Percentiles rank a stretch among this genome's conserved stretches.
These are phyloP conservation scores for Isabelozyma pseudorhagii DNA, from an alignment of 805 yeast species.

Conservation along the genomic window DNA sequence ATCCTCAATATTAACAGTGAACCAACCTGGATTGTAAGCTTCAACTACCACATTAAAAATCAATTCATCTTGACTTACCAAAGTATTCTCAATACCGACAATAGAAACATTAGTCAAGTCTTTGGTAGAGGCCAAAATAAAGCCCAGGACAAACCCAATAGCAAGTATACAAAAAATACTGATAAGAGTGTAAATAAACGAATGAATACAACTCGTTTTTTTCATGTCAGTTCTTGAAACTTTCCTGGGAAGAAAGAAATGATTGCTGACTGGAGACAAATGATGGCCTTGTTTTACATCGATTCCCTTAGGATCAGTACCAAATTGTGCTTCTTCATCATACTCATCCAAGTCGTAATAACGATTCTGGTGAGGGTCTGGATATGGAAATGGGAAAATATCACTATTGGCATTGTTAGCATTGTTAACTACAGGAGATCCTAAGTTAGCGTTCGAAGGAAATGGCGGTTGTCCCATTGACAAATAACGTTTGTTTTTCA, in stretches of 20 bases:
- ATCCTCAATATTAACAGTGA: slow-evolving; percentile 58
- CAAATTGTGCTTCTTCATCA: slow-evolving; percentile 28
- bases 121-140: slow-evolving; percentile 79
- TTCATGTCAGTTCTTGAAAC: slow-evolving; percentile 12
- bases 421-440: slow-evolving; percentile 4
- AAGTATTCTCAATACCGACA: slow-evolving; percentile 59
- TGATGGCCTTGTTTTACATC: slow-evolving; percentile 7
- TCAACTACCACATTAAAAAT: slow-evolving; percentile 74
- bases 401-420: slow-evolving; percentile 14
- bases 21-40: slow-evolving; percentile 85
- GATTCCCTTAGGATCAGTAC: neutral
- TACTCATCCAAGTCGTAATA: slow-evolving; percentile 40
- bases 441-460: slow-evolving; percentile 1
- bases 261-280: slow-evolving; percentile 18
- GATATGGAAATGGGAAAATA: slow-evolving; percentile 34
- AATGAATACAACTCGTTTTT: slow-evolving; percentile 21
- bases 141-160: slow-evolving; percentile 79
- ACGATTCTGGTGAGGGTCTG: slow-evolving; percentile 22
- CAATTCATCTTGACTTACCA: slow-evolving; percentile 81
- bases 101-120: slow-evolving; percentile 71
- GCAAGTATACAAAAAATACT: slow-evolving; percentile 52
- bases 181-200: slow-evolving; percentile 41
- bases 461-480: slow-evolving; percentile 24
- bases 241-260: slow-evolving; percentile 29
- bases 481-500: slow-evolving; percentile 27